These are phyloP conservation scores for Takakia lepidozioides DNA, from an alignment of 225 moss, liverwort and hornwort species.

Conservation along the genomic window DNA sequence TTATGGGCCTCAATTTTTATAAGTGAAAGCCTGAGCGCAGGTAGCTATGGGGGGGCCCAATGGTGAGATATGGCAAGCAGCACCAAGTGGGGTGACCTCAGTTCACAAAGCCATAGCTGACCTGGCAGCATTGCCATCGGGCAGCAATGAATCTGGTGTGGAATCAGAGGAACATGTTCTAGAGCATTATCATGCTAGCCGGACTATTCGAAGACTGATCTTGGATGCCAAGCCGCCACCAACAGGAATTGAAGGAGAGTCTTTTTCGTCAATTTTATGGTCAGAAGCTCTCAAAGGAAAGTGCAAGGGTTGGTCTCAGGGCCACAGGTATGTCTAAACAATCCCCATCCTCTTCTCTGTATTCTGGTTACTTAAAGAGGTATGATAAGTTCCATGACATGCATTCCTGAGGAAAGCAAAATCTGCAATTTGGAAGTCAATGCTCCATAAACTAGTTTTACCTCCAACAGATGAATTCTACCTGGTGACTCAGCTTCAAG, in stretches of 20 bases:
- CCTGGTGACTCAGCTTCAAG: too few relatives aligned
- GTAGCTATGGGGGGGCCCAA: constrained; percentile 77
- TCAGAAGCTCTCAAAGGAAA: constrained; percentile 47
- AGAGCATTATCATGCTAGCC: constrained; percentile 83
- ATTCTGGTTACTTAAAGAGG: too few relatives aligned
- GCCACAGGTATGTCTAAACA: constrained; percentile 75
- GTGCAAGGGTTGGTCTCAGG: constrained; percentile 74
- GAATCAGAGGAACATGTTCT: constrained; percentile 62
- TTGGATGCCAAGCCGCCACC: constrained; percentile 55
- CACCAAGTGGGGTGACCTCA: constrained; percentile 14
- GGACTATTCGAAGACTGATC: constrained; percentile 75
- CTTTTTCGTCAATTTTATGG: constrained; percentile 75
- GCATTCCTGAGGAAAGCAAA: too few relatives aligned
- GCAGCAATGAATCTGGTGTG: not conserved
- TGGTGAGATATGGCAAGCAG: constrained; percentile 64
- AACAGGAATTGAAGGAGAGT: constrained; percentile 30
- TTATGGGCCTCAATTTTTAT: too few relatives aligned
- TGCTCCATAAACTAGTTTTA: too few relatives aligned
- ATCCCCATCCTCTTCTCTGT: too few relatives aligned
- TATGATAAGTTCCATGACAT: too few relatives aligned
- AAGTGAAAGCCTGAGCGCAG: too few relatives aligned
- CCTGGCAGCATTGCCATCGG: constrained; percentile 14
- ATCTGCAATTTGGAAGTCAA: too few relatives aligned
- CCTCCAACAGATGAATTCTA: too few relatives aligned
- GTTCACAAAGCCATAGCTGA: constrained; percentile 25